A percentile compares a stretch with the other conserved stretches of the same genome.
phyloP scores from a whole-genome alignment of 441 rosid genomes.

The Dalechampia spathulata region DNA sequence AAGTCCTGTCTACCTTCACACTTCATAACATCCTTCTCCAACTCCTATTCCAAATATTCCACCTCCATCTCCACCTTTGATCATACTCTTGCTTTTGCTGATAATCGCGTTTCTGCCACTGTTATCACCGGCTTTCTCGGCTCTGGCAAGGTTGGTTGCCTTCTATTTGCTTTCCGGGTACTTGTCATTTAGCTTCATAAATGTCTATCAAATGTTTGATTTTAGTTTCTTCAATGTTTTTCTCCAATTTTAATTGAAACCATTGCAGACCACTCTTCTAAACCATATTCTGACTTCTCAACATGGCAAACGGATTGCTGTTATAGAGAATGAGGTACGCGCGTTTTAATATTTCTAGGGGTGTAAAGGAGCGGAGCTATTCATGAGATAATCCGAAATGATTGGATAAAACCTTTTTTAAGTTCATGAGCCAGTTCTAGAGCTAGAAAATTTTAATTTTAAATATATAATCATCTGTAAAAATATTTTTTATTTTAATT shows the following conservation, averaged over 20 bases:
- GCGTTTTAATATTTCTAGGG: not conserved
- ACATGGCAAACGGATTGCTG: conserved; percentile 73
- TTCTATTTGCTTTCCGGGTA: not conserved
- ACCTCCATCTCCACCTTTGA: not conserved
- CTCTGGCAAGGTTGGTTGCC: conserved; percentile 46
- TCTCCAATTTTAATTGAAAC: not conserved
- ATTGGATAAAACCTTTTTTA: too few relatives aligned
- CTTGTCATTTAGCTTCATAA: not conserved
- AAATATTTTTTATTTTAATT: too few relatives aligned
- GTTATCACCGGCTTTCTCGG: conserved; percentile 74
- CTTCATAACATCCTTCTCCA: conserved; percentile 17
- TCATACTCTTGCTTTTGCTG: conserved; percentile 18
- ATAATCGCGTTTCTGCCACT: conserved; percentile 54
- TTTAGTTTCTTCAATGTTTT: not conserved
- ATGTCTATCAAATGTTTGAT: not conserved
- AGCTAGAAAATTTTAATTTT: too few relatives aligned
- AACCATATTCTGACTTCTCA: conserved; percentile 64
- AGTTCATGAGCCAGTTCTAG: too few relatives aligned
- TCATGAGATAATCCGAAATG: too few relatives aligned
- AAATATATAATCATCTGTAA: too few relatives aligned
- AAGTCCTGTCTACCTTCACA: not conserved
- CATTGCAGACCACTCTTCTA: conserved; percentile 53
- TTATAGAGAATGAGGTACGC: conserved; percentile 69
- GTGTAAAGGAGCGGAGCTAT: too few relatives aligned
- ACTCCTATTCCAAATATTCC: not conserved